Conservation (phyloP, 2,329 filamentous ascomycete species). For the Penicillium sp. region DNA sequence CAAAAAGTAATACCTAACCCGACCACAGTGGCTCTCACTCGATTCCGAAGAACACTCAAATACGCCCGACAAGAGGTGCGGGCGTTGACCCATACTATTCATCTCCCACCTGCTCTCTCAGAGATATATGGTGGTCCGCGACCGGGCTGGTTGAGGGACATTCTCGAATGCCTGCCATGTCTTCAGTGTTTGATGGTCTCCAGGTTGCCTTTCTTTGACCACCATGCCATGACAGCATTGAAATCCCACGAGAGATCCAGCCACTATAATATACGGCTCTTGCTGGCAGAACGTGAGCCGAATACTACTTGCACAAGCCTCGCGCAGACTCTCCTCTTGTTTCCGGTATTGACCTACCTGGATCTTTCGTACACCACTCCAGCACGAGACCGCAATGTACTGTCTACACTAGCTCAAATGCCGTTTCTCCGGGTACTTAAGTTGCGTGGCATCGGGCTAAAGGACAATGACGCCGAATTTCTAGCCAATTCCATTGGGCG, state of each 20-base stretch:
- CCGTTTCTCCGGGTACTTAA: constrained; percentile 57
- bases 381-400: constrained; percentile 49
- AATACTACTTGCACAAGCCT: constrained; percentile 58
- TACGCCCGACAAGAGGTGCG: constrained; percentile 53
- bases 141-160: constrained; percentile 58
- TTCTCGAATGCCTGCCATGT: constrained; percentile 56
- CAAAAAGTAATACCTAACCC: neutral
- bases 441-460: constrained; percentile 52
- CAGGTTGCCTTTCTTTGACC: constrained; percentile 60
- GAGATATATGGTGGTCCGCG: constrained; percentile 61
- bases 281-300: constrained; percentile 56
- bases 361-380: constrained; percentile 56
- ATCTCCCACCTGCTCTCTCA: constrained; percentile 58
- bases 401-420: constrained; percentile 48
- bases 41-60: constrained; percentile 57
- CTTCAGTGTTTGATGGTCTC: constrained; percentile 60
- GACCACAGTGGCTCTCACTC: constrained; percentile 54
- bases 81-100: constrained; percentile 59
- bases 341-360: constrained; percentile 56
- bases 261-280: constrained; percentile 51
- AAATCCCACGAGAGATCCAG: constrained; percentile 27
- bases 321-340: constrained; percentile 50
- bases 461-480: constrained; percentile 52
- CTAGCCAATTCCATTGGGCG: constrained; percentile 52
- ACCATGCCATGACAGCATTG: constrained; percentile 54